Percentiles rank a stretch among this genome's conserved stretches.
Conservation (phyloP, 164 flowering plant genomes). For the Berberis thunbergii region DNA sequence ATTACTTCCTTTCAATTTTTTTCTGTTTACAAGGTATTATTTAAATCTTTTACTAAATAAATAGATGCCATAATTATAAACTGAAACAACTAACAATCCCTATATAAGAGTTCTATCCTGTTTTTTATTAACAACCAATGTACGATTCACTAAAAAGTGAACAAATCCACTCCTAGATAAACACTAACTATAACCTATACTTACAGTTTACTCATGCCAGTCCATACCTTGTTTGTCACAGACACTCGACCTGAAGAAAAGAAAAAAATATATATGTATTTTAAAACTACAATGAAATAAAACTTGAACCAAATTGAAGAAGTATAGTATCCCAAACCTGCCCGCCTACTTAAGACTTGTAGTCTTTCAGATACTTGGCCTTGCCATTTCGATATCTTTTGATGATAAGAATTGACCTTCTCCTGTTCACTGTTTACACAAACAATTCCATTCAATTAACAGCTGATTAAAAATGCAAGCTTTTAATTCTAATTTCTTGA, state of each 20-base stretch:
- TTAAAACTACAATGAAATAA: background rate
- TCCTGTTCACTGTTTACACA: constrained; percentile 52
- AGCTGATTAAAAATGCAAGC: background rate
- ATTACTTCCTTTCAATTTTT: no score
- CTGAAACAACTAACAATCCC: no score
- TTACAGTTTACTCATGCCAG: constrained; percentile 13
- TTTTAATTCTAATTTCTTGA: background rate
- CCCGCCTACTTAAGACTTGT: constrained; percentile 38
- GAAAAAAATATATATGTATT: constrained; percentile 1
- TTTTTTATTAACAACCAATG: no score
- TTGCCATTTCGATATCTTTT: constrained; percentile 86
- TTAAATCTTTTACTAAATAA: no score
- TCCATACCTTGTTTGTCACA: constrained; percentile 56
- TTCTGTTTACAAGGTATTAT: no score
- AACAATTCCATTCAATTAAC: background rate
- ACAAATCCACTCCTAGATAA: no score
- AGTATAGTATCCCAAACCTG: constrained; percentile 34
- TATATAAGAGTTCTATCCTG: no score
- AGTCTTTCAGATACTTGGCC: constrained; percentile 79
- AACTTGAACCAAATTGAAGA: background rate
- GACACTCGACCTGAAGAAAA: constrained; percentile 37
- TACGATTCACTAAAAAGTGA: no score
- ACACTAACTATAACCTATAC: constrained; percentile 8
- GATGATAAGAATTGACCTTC: constrained; percentile 77
- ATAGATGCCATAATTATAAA: no score